Evolutionary conservation across 306 rosid species (phyloP), one percentile per base, ranked within the genome.

Genomic region (Clitoria ternatea): DNA sequence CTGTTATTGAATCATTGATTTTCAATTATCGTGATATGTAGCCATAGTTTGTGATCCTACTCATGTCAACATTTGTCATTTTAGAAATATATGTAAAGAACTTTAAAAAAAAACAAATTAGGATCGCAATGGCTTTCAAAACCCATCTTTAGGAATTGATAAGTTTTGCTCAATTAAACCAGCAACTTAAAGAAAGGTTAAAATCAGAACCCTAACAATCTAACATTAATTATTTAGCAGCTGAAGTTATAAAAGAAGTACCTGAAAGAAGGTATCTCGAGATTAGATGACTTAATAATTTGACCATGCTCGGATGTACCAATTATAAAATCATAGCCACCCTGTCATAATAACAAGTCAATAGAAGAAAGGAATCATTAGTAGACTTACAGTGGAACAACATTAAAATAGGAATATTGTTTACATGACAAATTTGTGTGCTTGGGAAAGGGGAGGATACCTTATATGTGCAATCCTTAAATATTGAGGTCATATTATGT

Each of bases 261-360:
- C 98, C 96, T 87, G 83, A 91, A 91, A 59, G 86, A 62, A 57
- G 96, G 99, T 62, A 94, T 65, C 50, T 73, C 82, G 69, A 94
- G 95, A 30, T 89, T 88, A 48, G 91, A 89, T 19, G 97, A 89
- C 61, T 75, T 89, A 14, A 86, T 70, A 72, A 83, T 70, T 56
- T 55, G 86, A 61, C 97, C 99, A 13, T 84, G 97, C 88, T 94
- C 99, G n/a, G 99, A 94, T 77, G 99, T 94, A 42, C 99, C 97
- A 14, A 94, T 86, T 76, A 83, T 69, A 80, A 80, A 84, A 80
- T 93, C 97, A 76, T 90, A 93, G 78, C 99, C 99, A 72, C 92
- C 96, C 99, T 94, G 86, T 19, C 68, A 65, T 53, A 42, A 67
- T 52, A 63, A 73, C 17, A 75, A 55, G 59, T 18, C 65, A 45